These are phyloP conservation scores for Scheffersomyces coipomensis DNA, from an alignment of 805 yeast species.

Conservation along the genomic window DNA sequence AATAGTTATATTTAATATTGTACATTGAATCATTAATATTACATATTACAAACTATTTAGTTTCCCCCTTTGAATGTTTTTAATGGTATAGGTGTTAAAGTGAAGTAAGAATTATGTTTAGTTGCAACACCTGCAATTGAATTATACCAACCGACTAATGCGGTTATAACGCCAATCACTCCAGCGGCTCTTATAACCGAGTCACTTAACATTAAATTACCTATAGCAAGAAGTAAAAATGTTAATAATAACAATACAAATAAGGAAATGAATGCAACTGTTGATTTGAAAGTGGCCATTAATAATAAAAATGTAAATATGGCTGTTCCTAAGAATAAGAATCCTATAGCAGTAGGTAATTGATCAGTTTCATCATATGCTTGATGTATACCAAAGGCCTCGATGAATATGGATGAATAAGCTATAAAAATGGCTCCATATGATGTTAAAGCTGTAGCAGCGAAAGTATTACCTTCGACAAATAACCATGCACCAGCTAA, in stretches of 20 bases:
- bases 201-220: conserved; percentile 22
- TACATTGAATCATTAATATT: not conserved
- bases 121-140: conserved; percentile 64
- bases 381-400: conserved; percentile 56
- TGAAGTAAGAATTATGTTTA: conserved; percentile 56
- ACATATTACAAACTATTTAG: too few species aligned
- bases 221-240: conserved; percentile 53
- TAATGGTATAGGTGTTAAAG: conserved; percentile 46
- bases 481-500: conserved; percentile 69
- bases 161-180: conserved; percentile 54
- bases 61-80: too few species aligned
- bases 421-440: conserved; percentile 74
- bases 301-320: conserved; percentile 56
- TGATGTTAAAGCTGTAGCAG: conserved; percentile 60
- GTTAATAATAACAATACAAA: conserved; percentile 54
- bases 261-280: conserved; percentile 59
- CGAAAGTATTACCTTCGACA: conserved; percentile 63
- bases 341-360: conserved; percentile 52
- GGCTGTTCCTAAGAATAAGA: conserved; percentile 62
- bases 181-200: conserved; percentile 59
- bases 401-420: conserved; percentile 57
- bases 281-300: conserved; percentile 59
- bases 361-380: conserved; percentile 46
- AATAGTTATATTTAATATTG: not conserved
- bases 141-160: conserved; percentile 60